Conservation (phyloP, 1,284 basidiomycete genomes). For the Leccinum angustisporum region DNA sequence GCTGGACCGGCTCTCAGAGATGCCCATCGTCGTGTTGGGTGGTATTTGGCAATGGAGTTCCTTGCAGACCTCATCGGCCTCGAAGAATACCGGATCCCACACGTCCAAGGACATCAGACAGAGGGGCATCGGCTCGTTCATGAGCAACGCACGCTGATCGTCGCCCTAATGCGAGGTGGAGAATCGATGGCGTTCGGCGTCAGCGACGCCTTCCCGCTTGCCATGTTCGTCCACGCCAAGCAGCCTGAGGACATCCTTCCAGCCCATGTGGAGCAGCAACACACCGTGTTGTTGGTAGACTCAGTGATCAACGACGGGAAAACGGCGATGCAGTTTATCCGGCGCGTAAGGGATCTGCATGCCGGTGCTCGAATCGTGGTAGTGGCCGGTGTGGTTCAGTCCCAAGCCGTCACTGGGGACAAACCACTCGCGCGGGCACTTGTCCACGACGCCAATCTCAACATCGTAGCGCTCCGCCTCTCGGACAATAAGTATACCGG, state of each 20-base stretch:
- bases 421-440: slow-evolving; percentile 12
- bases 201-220: slow-evolving; percentile 13
- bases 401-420: slow-evolving; percentile 12
- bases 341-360: slow-evolving; percentile 6
- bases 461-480: slow-evolving; percentile 12
- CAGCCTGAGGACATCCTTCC: slow-evolving; percentile 12
- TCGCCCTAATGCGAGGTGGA: slow-evolving; percentile 11
- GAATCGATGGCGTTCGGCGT: slow-evolving; percentile 10
- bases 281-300: slow-evolving; percentile 12
- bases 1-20: slow-evolving; percentile 14
- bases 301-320: slow-evolving; percentile 10
- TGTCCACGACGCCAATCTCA: slow-evolving; percentile 10
- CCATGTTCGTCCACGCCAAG: slow-evolving; percentile 12
- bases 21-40: slow-evolving; percentile 13
- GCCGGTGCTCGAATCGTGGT: slow-evolving; percentile 13
- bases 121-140: slow-evolving; percentile 11
- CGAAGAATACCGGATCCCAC: slow-evolving; percentile 12
- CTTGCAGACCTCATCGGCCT: slow-evolving; percentile 13
- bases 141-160: slow-evolving; percentile 10
- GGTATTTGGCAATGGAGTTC: slow-evolving; percentile 14
- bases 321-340: slow-evolving; percentile 14
- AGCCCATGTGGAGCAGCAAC: slow-evolving; percentile 9
- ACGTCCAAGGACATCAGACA: slow-evolving; percentile 13
- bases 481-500: slow-evolving; percentile 13
- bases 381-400: slow-evolving; percentile 13